These are phyloP conservation scores for Teunomyces stri DNA, from an alignment of 805 yeast species.

Conservation along the genomic window DNA sequence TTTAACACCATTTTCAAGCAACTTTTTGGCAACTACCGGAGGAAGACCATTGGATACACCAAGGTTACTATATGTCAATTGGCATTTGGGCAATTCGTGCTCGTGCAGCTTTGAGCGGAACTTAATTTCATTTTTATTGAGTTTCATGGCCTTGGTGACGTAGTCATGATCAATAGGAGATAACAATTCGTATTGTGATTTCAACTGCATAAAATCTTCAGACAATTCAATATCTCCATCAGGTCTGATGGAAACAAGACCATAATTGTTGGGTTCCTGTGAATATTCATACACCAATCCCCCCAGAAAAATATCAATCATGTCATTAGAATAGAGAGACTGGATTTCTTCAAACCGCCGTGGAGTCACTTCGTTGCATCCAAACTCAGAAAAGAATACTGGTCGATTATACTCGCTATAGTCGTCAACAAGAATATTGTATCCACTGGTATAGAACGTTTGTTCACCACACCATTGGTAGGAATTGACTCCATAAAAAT, in stretches of 20 bases:
- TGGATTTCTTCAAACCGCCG: constrained; percentile 74
- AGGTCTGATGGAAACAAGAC: constrained; percentile 54
- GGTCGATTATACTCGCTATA: constrained; percentile 71
- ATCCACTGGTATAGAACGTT: constrained; percentile 76
- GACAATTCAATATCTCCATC: constrained; percentile 44
- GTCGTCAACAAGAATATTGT: constrained; percentile 60
- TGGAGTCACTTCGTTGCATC: constrained; percentile 82
- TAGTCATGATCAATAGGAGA: constrained; percentile 23
- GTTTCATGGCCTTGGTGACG: constrained; percentile 22
- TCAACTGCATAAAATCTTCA: constrained; percentile 44
- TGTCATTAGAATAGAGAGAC: constrained; percentile 64
- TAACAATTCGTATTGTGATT: constrained; percentile 41
- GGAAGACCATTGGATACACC: constrained; percentile 48
- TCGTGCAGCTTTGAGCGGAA: constrained; percentile 15
- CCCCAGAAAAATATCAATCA: constrained; percentile 79
- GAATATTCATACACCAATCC: constrained; percentile 81
- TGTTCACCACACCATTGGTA: constrained; percentile 90
- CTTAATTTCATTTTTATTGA: constrained; percentile 22
- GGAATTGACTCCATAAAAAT: constrained; percentile 78
- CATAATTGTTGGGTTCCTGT: constrained; percentile 78
- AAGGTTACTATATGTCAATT: constrained; percentile 30
- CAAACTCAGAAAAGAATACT: constrained; percentile 85
- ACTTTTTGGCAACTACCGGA: constrained; percentile 34
- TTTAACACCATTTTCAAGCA: constrained; percentile 51
- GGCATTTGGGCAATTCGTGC: constrained; percentile 29